Percentiles rank a stretch among this genome's conserved stretches.
phyloP scores from a whole-genome alignment of 2,329 filamentous ascomycete genomes.

The Alternaria atra region DNA sequence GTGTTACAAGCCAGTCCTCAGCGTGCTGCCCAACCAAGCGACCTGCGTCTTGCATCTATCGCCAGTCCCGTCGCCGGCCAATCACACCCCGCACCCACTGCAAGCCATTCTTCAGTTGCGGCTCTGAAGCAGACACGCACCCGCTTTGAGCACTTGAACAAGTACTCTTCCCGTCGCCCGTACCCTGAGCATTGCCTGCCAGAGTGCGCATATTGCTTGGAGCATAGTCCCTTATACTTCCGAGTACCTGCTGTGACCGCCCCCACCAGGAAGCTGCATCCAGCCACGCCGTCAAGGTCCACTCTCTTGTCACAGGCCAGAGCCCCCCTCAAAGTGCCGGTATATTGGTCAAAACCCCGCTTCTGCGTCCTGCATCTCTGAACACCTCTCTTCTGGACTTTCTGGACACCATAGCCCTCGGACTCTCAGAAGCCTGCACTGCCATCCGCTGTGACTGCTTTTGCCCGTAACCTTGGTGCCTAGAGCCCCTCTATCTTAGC shows the following conservation, averaged over 20 bases:
- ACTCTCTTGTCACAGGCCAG: conserved; percentile 38
- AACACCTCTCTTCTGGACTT: conserved; percentile 38
- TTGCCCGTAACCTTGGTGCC: conserved; percentile 39
- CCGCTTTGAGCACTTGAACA: conserved; percentile 8
- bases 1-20: conserved; percentile 6
- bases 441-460: conserved; percentile 35
- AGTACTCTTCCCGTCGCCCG: conserved; percentile 32
- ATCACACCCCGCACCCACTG: conserved; percentile 33
- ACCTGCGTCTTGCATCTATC: conserved; percentile 41
- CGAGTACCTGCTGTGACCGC: conserved; percentile 32
- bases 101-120: conserved; percentile 29
- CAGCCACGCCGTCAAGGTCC: conserved; percentile 45
- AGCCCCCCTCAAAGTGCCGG: conserved; percentile 41
- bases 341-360: conserved; percentile 51
- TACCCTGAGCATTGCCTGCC: conserved; percentile 19
- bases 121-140: conserved; percentile 19
- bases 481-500: conserved; percentile 42
- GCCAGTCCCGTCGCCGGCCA: conserved; percentile 15
- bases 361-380: conserved; percentile 38
- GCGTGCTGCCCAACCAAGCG: conserved; percentile 37
- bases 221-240: conserved; percentile 30
- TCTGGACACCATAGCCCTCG: conserved; percentile 34
- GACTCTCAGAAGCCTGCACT: conserved; percentile 37
- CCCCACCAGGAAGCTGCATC: conserved; percentile 27
- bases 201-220: conserved; percentile 30